These are phyloP conservation scores for Beauveria caledonica DNA, from an alignment of 2,329 filamentous ascomycete genomes.

Conservation along the genomic window DNA sequence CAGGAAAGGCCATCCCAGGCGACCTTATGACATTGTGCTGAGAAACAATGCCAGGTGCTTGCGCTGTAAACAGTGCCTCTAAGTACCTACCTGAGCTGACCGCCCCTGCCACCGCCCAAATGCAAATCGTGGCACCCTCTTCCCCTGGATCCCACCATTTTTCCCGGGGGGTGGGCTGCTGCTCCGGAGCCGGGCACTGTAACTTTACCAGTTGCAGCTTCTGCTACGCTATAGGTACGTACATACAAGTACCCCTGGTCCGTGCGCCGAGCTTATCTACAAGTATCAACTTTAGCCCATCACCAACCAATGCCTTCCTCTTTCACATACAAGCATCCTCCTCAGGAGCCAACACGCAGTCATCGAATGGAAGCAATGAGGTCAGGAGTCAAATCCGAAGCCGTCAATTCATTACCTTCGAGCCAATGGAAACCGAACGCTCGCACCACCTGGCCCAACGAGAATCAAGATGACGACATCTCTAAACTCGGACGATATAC, in stretches of 20 bases:
- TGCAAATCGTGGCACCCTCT: neutral
- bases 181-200: neutral
- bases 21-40: neutral
- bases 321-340: too few relatives aligned
- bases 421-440: too few relatives aligned
- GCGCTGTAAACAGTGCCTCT: neutral
- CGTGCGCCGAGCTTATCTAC: neutral
- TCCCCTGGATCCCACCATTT: slow-evolving; percentile 10
- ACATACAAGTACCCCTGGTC: neutral
- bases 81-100: neutral
- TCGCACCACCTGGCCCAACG: too few relatives aligned
- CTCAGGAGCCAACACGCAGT: too few relatives aligned
- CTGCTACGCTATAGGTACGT: neutral
- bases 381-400: too few relatives aligned
- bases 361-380: too few relatives aligned
- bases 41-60: neutral
- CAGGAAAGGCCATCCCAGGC: neutral
- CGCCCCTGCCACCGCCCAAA: slow-evolving; percentile 10
- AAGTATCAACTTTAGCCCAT: neutral
- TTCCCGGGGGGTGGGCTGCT: slow-evolving; percentile 8
- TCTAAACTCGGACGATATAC: neutral
- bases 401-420: too few relatives aligned
- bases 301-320: too few relatives aligned
- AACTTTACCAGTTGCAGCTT: neutral
- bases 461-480: too few relatives aligned